Conservation (phyloP, 768 basidiomycete species). For the Holtermanniella nyarrowii region DNA sequence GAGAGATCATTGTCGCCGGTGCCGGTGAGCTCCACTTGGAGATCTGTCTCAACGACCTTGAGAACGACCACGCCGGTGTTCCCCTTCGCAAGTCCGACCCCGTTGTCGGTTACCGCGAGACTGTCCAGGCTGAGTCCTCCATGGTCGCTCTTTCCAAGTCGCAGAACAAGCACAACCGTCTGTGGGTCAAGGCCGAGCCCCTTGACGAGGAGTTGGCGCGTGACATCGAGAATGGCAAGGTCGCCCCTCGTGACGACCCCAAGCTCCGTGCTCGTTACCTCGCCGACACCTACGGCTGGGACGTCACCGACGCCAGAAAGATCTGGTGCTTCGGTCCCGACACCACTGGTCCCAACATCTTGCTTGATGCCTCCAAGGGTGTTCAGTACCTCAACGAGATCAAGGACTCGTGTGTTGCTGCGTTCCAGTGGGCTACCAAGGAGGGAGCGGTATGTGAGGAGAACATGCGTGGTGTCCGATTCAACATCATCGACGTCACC, state of each 20-base stretch:
- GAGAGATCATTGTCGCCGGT: conserved; percentile 98
- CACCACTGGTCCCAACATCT: conserved; percentile 87
- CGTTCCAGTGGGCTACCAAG: conserved; percentile 99
- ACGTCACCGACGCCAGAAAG: conserved; percentile 97
- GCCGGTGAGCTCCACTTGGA: conserved; percentile 98
- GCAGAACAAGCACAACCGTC: conserved; percentile 99
- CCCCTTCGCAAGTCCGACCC: conserved; percentile 92
- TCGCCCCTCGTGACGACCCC: conserved; percentile 92
- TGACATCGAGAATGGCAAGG: conserved; percentile 78
- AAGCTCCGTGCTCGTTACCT: conserved; percentile 89
- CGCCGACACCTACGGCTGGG: conserved; percentile 95
- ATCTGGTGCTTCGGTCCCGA: conserved; percentile 99
- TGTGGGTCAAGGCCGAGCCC: conserved; percentile 86
- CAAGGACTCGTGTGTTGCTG: conserved; percentile 98
- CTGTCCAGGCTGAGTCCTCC: conserved; percentile 87
- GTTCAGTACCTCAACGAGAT: conserved; percentile 99
- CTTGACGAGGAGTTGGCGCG: conserved; percentile 86
- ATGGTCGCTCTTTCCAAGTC: conserved; percentile 97
- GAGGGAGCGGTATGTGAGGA: conserved; percentile 95
- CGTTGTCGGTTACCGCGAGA: conserved; percentile 96
- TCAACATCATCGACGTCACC: conserved; percentile 93
- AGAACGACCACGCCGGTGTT: conserved; percentile 99
- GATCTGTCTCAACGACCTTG: conserved; percentile 99
- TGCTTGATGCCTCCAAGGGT: conserved; percentile 98
- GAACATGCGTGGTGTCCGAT: conserved; percentile 95